These are phyloP conservation scores for Paecilomyces fulvus DNA, from an alignment of 2,329 filamentous ascomycete species.

Conservation along the genomic window DNA sequence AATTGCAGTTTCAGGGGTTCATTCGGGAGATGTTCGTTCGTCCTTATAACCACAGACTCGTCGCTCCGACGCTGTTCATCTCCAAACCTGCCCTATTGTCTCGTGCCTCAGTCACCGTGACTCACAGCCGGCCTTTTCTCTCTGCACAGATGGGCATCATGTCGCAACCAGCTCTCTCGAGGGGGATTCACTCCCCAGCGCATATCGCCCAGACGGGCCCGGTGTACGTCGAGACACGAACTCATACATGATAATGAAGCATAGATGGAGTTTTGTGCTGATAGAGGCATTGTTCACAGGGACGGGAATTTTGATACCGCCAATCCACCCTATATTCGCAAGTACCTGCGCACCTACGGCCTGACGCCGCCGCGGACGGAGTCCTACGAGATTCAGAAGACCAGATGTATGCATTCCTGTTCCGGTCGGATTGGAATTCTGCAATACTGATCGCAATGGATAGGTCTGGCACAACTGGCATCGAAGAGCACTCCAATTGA, in stretches of 20 bases:
- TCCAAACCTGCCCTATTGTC: background rate
- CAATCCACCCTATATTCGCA: conserved; percentile 42
- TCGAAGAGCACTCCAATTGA: conserved; percentile 40
- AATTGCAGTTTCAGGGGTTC: background rate
- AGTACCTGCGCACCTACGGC: conserved; percentile 44
- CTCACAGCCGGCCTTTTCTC: background rate
- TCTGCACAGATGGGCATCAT: background rate
- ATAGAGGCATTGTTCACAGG: conserved; percentile 12
- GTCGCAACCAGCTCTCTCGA: background rate
- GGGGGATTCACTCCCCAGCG: background rate
- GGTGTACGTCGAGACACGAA: background rate
- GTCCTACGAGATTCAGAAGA: conserved; percentile 41
- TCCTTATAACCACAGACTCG: background rate
- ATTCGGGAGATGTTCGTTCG: background rate
- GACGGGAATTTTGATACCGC: conserved; percentile 42
- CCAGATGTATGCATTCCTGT: conserved; percentile 30
- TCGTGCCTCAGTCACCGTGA: background rate
- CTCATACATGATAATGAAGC: background rate
- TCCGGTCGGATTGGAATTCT: background rate
- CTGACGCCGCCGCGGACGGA: conserved; percentile 42
- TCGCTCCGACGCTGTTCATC: background rate
- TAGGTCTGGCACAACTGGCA: conserved; percentile 39
- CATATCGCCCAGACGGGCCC: background rate
- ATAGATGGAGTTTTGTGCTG: background rate
- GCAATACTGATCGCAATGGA: conserved; percentile 2